A percentile compares a stretch with the other conserved stretches of the same genome.
phyloP scores from a whole-genome alignment of 805 yeast species.

The Pichia occidentalis region DNA sequence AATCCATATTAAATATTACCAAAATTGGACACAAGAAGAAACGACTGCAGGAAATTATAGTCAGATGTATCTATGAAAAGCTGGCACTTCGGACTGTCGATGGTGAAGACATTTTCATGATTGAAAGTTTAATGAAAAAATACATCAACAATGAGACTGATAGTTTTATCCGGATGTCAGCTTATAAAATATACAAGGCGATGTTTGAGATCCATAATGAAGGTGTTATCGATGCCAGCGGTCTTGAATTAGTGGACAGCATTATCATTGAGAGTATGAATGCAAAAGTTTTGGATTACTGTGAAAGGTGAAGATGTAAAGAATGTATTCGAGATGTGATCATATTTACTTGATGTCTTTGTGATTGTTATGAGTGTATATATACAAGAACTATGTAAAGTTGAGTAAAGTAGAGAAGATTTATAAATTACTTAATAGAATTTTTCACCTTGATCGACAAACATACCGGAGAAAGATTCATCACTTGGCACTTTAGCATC shows the following conservation, averaged over 20 bases:
- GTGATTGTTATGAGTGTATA: too few species aligned
- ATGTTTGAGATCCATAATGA: conserved; percentile 6
- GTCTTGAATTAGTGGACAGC: conserved; percentile 13
- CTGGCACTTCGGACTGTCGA: conserved; percentile 1
- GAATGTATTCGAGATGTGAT: too few species aligned
- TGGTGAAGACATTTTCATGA: conserved; percentile 15
- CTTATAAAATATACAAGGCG: conserved; percentile 7
- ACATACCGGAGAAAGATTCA: conserved; percentile 31
- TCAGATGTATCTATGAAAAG: conserved; percentile 5
- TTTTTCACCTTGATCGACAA: conserved; percentile 32
- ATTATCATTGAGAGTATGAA: conserved; percentile 9
- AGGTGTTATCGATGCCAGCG: conserved; percentile 4
- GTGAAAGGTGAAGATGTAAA: too few species aligned
- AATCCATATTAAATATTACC: not conserved
- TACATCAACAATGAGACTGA: conserved; percentile 3
- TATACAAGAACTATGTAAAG: too few species aligned
- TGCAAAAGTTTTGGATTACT: conserved; percentile 1
- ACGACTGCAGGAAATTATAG: conserved; percentile 8
- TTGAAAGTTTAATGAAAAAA: conserved; percentile 8
- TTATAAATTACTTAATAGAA: conserved; percentile 20
- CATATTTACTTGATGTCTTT: too few species aligned
- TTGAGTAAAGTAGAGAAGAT: not conserved
- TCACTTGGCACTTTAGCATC: conserved; percentile 61
- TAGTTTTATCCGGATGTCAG: conserved; percentile 11
- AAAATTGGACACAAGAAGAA: conserved; percentile 1